phyloP scores from a whole-genome alignment of 2,329 filamentous ascomycete genomes.

The Trichoderma afroharzianum region DNA sequence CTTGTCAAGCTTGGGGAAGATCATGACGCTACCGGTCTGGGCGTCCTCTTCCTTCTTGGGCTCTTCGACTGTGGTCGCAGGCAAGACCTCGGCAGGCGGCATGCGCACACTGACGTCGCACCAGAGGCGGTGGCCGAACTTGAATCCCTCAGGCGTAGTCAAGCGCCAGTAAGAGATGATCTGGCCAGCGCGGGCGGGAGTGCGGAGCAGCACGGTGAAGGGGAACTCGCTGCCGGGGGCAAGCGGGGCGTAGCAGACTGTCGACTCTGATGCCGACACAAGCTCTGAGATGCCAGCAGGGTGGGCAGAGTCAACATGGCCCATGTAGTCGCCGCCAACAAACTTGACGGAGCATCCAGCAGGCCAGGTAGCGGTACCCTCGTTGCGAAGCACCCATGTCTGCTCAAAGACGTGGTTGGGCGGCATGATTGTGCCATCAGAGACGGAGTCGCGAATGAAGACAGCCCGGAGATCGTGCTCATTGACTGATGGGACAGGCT shows the following conservation, averaged over 20 bases:
- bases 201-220: constrained; percentile 83
- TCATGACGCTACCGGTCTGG: constrained; percentile 65
- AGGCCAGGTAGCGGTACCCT: constrained; percentile 76
- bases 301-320: constrained; percentile 75
- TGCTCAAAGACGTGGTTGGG: constrained; percentile 78
- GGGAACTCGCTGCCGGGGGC: constrained; percentile 69
- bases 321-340: constrained; percentile 94
- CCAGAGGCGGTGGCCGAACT: constrained; percentile 93
- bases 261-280: constrained; percentile 76
- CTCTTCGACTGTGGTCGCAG: constrained; percentile 24
- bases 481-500: constrained; percentile 22
- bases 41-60: constrained; percentile 34
- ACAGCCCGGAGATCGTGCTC: constrained; percentile 45
- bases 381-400: constrained; percentile 87
- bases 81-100: constrained; percentile 25
- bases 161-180: constrained; percentile 96
- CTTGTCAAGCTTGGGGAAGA: constrained; percentile 94
- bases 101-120: constrained; percentile 76
- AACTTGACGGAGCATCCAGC: constrained; percentile 86
- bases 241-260: constrained; percentile 65
- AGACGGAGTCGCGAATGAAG: constrained; percentile 74
- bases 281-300: constrained; percentile 77
- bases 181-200: constrained; percentile 71
- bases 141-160: constrained; percentile 71
- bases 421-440: constrained; percentile 70